A percentile compares a stretch with the other conserved stretches of the same genome.
Evolutionary conservation across 345 rosid genomes (phyloP).

Genomic region (Anastatica hierochuntica): DNA sequence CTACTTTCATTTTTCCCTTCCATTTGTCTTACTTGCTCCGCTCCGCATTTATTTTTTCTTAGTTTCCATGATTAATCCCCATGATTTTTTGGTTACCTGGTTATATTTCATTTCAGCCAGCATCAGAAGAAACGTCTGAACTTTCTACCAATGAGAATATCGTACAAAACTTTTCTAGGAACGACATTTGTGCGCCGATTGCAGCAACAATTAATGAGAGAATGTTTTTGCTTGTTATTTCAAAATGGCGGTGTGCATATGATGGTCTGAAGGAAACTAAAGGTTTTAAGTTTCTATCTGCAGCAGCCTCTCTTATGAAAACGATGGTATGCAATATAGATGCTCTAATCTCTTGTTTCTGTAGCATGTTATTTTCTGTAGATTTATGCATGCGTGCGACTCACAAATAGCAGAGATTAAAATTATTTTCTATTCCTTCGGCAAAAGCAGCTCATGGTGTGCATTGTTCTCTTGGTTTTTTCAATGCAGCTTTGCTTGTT

Average conservation of each 20-base stretch:
- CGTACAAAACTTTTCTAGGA: constrained; percentile 44
- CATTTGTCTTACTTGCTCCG: neutral
- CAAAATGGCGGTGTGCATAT: constrained; percentile 76
- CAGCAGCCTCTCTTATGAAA: constrained; percentile 74
- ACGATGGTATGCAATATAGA: constrained; percentile 44
- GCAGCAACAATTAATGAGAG: constrained; percentile 85
- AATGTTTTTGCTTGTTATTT: constrained; percentile 70
- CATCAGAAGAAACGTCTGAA: constrained; percentile 29
- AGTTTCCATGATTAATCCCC: neutral
- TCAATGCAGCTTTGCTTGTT: constrained; percentile 58
- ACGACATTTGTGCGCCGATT: constrained; percentile 83
- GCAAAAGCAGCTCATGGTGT: constrained; percentile 6
- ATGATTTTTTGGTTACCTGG: neutral
- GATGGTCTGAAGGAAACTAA: constrained; percentile 82
- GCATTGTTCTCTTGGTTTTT: constrained; percentile 10
- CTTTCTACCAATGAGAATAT: constrained; percentile 23
- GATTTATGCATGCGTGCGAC: neutral
- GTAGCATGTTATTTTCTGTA: neutral
- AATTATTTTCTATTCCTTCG: neutral
- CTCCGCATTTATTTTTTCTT: neutral
- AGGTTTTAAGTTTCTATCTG: constrained; percentile 64
- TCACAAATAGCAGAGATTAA: neutral
- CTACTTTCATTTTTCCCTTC: constrained; percentile 2
- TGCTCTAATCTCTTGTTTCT: neutral
- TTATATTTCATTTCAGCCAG: constrained; percentile 32